Evolutionary conservation across 768 basidiomycete species (phyloP).

Genomic region (Coprinellus micaceus): DNA sequence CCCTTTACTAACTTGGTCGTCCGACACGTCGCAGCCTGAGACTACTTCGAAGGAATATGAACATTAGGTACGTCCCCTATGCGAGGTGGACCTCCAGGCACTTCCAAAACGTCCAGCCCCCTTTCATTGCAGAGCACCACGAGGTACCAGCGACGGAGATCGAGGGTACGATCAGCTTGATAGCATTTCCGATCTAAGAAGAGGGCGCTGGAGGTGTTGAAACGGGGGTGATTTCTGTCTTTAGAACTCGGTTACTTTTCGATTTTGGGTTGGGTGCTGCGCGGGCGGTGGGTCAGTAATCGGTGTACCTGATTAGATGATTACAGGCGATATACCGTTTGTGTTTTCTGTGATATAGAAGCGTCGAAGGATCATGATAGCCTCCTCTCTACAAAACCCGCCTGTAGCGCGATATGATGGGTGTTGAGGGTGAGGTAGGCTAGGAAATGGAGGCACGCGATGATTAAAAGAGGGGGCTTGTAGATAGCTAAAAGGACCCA

Average conservation of each 20-base stretch:
- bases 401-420: conserved; percentile 70
- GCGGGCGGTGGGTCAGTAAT: conserved; percentile 13
- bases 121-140: no score
- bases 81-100: no score
- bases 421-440: conserved; percentile 69
- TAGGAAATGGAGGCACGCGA: conserved; percentile 29
- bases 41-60: no score
- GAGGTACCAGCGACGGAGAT: no score
- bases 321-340: conserved; percentile 56
- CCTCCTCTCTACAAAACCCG: conserved; percentile 76
- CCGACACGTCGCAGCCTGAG: no score
- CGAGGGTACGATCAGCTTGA: background rate
- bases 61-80: no score
- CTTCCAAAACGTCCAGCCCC: no score
- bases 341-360: conserved; percentile 93
- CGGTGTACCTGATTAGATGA: conserved; percentile 2
- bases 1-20: no score
- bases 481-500: no score
- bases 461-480: no score
- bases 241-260: conserved; percentile 80
- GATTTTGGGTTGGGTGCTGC: conserved; percentile 88
- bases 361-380: conserved; percentile 79
- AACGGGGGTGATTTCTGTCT: conserved; percentile 62
- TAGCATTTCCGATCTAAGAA: no score
- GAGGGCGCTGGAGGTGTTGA: background rate